Conservation (phyloP, 2,329 filamentous ascomycete species). For the Fusarium annulatum region DNA sequence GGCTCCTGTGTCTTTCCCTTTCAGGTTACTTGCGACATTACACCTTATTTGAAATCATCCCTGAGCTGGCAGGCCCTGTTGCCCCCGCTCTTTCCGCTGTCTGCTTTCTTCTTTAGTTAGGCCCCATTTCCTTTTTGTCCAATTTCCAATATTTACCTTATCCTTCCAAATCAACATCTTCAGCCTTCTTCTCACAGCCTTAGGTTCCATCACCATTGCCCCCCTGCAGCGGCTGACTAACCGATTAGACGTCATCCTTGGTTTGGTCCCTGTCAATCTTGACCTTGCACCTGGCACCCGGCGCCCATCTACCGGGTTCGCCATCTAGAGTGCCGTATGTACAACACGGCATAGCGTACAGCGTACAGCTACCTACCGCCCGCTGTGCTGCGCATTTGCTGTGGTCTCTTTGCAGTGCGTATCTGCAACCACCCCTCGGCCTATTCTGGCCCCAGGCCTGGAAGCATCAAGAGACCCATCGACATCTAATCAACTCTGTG, state of each 20-base stretch:
- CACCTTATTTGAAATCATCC: slow-evolving; percentile 19
- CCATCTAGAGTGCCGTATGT: slow-evolving; percentile 19
- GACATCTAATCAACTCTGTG: slow-evolving; percentile 26
- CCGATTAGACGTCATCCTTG: slow-evolving; percentile 34
- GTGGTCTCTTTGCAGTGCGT: slow-evolving; percentile 5
- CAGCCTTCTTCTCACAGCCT: slow-evolving; percentile 27
- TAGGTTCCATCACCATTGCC: not conserved
- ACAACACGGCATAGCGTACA: slow-evolving; percentile 1
- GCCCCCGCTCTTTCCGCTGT: slow-evolving; percentile 14
- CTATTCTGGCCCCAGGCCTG: slow-evolving; percentile 24
- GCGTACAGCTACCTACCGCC: not conserved
- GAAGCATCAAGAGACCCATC: slow-evolving; percentile 31
- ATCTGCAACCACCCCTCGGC: slow-evolving; percentile 31
- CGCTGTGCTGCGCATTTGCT: slow-evolving; percentile 8
- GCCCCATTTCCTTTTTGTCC: slow-evolving; percentile 4
- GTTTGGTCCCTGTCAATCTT: slow-evolving; percentile 36
- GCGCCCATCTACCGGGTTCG: slow-evolving; percentile 26
- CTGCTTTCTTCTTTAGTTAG: slow-evolving; percentile 2
- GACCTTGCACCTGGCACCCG: slow-evolving; percentile 19
- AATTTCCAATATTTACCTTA: slow-evolving; percentile 37
- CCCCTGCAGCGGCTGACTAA: slow-evolving; percentile 43
- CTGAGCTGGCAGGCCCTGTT: slow-evolving; percentile 7
- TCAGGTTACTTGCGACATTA: not conserved
- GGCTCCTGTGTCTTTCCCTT: slow-evolving; percentile 1
- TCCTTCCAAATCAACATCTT: slow-evolving; percentile 30